Base-by-base conservation (phyloP, 768 basidiomycete species). In the Dioszegia crocea region DNA sequence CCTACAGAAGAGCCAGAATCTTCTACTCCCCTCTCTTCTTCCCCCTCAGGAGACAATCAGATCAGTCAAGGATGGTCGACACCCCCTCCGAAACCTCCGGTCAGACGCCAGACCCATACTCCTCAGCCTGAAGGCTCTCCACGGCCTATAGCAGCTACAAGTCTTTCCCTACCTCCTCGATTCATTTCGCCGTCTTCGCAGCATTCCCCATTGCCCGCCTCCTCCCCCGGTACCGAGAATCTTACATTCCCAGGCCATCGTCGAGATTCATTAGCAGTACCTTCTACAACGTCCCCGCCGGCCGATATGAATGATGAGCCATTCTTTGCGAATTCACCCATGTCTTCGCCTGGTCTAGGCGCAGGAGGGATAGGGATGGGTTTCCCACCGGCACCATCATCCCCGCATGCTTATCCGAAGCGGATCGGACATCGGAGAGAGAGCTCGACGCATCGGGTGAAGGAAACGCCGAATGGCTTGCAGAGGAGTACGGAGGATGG, bases 401-500 rank as follows among this genome's bases (percentile, higher is more conserved):
- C 65, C 1, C 65, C 67, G 23, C 54, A 63, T 16, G 61, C 57
- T 44, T 54, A 61, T 16, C 63, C 60, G 4, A 56, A 58, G n/a
- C 53, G 57, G 2, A 21, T 62, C 9, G 60, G 65, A 38, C 68
- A 73, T 53, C 31, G 71, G 19, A 58, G 71, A 16, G 60, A 56
- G 8, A 65, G 63, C 26, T 73, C 71, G 10, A 67, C 68, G 3
- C 71, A 73, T 56, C 33, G 70, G 26, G 72, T 74, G 14, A 56
- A 65, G 36, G 76, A 77, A 50, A 75, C 76, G 19, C 63, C 63
- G 11, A 64, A 73, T 53, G 76, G 68, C 0, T 50, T 69, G 21
- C 70, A 69, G 41, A 62, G 64, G n/a, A 64, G 49, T 47, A 73
- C 68, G 23, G 70, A 72, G 36, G 62, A 65, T 48, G 76, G 76